Evolutionary conservation across 805 yeast species (phyloP), one percentile per base, ranked within the genome.

Genomic region (Schizosaccharomyces japonicus): DNA sequence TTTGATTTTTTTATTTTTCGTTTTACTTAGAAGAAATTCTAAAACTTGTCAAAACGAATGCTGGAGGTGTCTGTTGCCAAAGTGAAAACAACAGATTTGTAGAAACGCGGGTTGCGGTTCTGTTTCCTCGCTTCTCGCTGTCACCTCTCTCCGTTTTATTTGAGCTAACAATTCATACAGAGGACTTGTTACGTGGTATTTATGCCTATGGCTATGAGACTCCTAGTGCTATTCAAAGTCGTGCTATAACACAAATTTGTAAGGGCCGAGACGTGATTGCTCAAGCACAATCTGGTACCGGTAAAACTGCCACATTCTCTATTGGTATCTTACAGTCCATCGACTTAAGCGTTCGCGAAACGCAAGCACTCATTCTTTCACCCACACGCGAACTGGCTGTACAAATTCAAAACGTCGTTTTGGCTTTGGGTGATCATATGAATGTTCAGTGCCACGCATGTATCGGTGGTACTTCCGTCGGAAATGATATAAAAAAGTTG

Each of bases 371-470:
- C 61, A 83, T 90, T 56, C 72, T 87, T 56, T 87, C 95, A 49
- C 96, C 98, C 58, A 87, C 98, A 56, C 79, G 98, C 70, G 98
- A 87, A 71, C 74, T 90, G 64, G 96, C 96, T 46, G 70, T 76
- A 56, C 98, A 90, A 72, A 90, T 90, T 63, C 94, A 83, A 68
- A 81, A 78, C 63, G 98, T 90, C 56, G 82, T 87, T 48, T 70
- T 77, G 61, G 80, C 85, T 56, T 72, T 90, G 56, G 95, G 96
- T 54, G 75, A 76, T 65, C 82, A 80, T 71, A 76, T 90, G 78
- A 78, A 82, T 60, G 73, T 87, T 52, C 75, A 78, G 54, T 85
- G 90, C 58, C 95, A 90, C 63, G 95, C 96, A 48, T 87, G 94
- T 66, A 82, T 90, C 59, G 98, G 98, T 66, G 98, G 98, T 63